Base-by-base conservation (phyloP, 805 yeast genomes). In the Hanseniaspora singularis region DNA sequence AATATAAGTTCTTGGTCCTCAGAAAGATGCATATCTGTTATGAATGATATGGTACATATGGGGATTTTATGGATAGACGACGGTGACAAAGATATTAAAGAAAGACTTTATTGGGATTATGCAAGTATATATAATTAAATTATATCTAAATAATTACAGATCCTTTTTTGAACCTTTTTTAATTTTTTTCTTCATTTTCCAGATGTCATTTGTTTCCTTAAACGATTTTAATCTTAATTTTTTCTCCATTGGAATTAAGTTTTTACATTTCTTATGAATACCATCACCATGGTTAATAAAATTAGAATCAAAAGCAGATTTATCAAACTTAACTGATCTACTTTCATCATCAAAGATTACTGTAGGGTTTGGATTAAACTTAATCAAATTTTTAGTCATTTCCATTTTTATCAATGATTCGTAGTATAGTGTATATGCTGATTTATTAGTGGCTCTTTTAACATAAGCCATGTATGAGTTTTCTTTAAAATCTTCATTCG, bases 31-130 rank as follows among this genome's bases (percentile, higher is more conserved):
- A 70, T 70, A 51, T 64, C 77, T 0, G 79, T 78, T 4, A 57
- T 89, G 4, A 79, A 82, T 32, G 89, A 82, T 38, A 77, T 89
- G 85, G 81, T 88, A 1, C 69, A 81, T 52, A 71, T 71, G 42
- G 96, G 97, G 3, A 68, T 86, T 46, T 64, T 89, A 12, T 89
- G 98, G 98, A 65, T 87, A 1, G 97, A 88, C 58, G 62, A 64
- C 6, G 34, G 37, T 3, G 15, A 24, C 4, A 55, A 16, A 14
- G 30, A 31, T 16, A 5, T 14, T 2, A 23, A 31, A 11, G 79
- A 73, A 53, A 56, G 54, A 12, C 66, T 66, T 47, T 82, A 71
- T 54, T 82, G 89, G 89, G 84, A 77, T 50, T 47, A 28, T 41
- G 33, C 39, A 10, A 37, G 36, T 38, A 38, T 37, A 24, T 33